Conservation (phyloP, 306 rosid species). For the Cucumis hystrix region DNA sequence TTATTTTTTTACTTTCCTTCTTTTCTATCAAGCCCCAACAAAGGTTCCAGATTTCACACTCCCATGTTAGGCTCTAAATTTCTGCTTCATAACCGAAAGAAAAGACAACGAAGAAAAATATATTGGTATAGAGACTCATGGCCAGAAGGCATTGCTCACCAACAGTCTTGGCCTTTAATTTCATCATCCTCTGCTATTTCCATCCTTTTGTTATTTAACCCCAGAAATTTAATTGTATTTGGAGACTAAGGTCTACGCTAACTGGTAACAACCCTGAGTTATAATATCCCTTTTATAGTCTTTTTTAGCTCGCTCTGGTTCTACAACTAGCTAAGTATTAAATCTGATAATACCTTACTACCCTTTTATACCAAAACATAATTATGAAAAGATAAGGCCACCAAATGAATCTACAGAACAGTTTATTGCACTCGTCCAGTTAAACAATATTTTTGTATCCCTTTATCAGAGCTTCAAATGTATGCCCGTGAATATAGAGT, state of each 20-base stretch:
- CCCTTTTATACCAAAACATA: not conserved
- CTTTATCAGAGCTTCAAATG: not conserved
- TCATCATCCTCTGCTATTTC: not conserved
- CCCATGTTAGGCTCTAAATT: not conserved
- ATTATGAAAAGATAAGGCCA: not conserved
- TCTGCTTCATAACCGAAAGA: not conserved
- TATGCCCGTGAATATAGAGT: not conserved
- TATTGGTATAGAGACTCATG: not conserved
- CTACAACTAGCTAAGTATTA: not conserved
- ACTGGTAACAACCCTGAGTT: too few species aligned
- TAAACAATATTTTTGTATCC: not conserved
- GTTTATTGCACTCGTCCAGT: not conserved
- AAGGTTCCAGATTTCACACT: not conserved
- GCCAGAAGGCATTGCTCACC: not conserved
- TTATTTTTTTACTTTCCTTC: not conserved
- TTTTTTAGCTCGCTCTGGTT: not conserved
- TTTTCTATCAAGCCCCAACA: not conserved
- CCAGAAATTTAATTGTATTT: not conserved
- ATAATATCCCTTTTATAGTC: not conserved
- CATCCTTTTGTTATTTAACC: not conserved
- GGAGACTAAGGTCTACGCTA: not conserved
- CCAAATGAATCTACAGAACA: not conserved
- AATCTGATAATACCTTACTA: not conserved
- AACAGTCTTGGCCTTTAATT: not conserved
- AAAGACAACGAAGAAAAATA: not conserved